These are phyloP conservation scores for Geranomyces michiganensis DNA, from an alignment of 192 early-diverging fungal species.

Conservation along the genomic window DNA sequence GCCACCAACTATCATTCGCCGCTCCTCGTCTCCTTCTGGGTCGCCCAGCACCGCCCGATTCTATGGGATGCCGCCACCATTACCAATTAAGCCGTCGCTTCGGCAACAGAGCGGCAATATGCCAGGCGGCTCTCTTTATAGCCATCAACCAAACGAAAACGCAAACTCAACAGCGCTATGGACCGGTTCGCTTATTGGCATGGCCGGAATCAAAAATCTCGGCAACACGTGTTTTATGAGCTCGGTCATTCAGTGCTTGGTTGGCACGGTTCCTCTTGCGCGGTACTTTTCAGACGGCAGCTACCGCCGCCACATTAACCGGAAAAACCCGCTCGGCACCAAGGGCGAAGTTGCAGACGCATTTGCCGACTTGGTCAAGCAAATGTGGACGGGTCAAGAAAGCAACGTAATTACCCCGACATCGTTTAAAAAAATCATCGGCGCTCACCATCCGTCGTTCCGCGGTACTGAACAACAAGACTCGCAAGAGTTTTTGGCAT, in stretches of 20 bases:
- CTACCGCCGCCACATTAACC: constrained; percentile 67
- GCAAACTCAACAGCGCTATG: background rate
- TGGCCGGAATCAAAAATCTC: constrained; percentile 74
- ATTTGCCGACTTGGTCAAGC: constrained; percentile 76
- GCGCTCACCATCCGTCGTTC: constrained; percentile 79
- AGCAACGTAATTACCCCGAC: constrained; percentile 73
- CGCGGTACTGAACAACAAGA: constrained; percentile 92
- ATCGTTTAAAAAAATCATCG: constrained; percentile 72
- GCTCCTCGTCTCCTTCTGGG: constrained; percentile 34
- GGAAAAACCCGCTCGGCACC: constrained; percentile 70
- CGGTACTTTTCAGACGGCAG: constrained; percentile 46
- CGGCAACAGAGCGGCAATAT: background rate
- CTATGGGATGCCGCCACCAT: constrained; percentile 20
- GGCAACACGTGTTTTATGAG: constrained; percentile 95
- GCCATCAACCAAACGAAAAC: background rate
- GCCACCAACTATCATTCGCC: constrained; percentile 25
- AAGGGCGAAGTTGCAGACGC: constrained; percentile 72
- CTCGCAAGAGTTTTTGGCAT: constrained; percentile 93
- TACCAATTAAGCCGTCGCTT: constrained; percentile 12
- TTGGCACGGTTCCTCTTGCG: constrained; percentile 65
- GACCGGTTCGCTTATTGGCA: constrained; percentile 35
- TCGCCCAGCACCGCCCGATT: constrained; percentile 34
- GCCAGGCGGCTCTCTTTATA: background rate
- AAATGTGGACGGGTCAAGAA: constrained; percentile 83
- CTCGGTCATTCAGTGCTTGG: constrained; percentile 85